Conservation (phyloP, 2,329 filamentous ascomycete species). For the Byssochlamys sp. region DNA sequence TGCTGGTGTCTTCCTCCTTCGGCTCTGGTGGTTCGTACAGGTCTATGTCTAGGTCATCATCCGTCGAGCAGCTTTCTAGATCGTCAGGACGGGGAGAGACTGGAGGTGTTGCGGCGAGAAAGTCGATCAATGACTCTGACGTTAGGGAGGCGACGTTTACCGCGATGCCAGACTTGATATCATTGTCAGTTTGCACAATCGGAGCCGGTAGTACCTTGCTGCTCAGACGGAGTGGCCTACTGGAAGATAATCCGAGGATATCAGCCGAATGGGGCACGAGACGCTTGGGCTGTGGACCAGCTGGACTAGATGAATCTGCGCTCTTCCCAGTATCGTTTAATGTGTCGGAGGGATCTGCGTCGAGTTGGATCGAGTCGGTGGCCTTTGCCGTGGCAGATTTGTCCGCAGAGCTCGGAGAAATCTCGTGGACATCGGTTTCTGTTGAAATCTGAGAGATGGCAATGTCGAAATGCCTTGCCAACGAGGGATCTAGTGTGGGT, state of each 20-base stretch:
- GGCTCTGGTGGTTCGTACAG: slow-evolving; percentile 1
- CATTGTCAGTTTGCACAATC: background rate
- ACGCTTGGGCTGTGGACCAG: background rate
- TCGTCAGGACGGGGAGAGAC: slow-evolving; percentile 7
- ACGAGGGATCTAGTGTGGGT: slow-evolving; percentile 11
- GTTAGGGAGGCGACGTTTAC: background rate
- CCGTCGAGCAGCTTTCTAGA: background rate
- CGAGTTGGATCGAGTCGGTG: background rate
- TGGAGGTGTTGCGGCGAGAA: slow-evolving; percentile 11
- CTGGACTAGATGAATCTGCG: background rate
- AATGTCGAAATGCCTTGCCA: background rate
- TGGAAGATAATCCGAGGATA: background rate
- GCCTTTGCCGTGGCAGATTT: background rate
- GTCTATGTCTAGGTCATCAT: background rate
- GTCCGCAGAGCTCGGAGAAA: background rate
- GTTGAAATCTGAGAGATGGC: background rate
- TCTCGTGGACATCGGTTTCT: background rate
- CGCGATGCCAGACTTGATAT: background rate
- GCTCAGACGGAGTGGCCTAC: background rate
- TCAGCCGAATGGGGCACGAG: background rate
- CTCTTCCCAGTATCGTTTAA: background rate
- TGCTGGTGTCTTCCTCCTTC: slow-evolving; percentile 2
- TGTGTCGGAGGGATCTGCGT: background rate
- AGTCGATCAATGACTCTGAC: slow-evolving; percentile 8
- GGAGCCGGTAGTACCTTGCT: background rate